Percentiles rank a stretch among this genome's conserved stretches.
These are phyloP conservation scores for Mangifera indica DNA, from an alignment of 345 rosid genomes.

Conservation along the genomic window DNA sequence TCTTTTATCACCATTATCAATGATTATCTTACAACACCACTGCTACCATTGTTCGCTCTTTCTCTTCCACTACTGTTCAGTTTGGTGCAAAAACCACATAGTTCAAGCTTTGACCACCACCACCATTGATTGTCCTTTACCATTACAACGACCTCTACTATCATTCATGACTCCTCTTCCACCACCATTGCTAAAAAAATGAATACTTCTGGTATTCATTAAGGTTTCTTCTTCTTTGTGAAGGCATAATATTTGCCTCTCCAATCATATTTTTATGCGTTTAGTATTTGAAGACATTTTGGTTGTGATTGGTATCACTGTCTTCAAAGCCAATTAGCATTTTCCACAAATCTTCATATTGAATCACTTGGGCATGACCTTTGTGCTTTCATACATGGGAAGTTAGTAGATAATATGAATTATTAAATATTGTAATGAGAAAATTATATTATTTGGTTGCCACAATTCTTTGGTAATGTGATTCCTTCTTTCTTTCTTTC, in stretches of 20 bases:
- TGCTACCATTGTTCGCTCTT: too few species aligned
- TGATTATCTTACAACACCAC: too few species aligned
- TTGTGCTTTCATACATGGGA: conserved; percentile 73
- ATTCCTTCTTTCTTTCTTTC: background rate
- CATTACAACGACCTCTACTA: too few species aligned
- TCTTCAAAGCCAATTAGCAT: conserved; percentile 48
- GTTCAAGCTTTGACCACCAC: too few species aligned
- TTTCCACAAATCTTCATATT: conserved; percentile 65
- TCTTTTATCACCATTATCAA: too few species aligned
- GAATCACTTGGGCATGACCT: conserved; percentile 86
- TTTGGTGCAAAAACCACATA: too few species aligned
- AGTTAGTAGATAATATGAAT: conserved; percentile 57
- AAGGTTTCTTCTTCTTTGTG: conserved; percentile 5
- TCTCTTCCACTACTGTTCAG: too few species aligned
- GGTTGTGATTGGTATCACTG: conserved; percentile 36
- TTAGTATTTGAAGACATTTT: conserved; percentile 1
- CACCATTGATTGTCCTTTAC: too few species aligned
- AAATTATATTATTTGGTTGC: background rate
- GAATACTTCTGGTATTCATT: too few species aligned
- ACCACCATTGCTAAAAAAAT: too few species aligned
- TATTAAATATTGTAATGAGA: background rate
- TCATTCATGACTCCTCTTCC: too few species aligned
- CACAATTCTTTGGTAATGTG: background rate
- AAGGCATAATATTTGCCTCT: conserved; percentile 4
- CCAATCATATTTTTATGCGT: background rate